phyloP scores from a whole-genome alignment of 768 basidiomycete genomes.

The Jaapia argillacea region DNA sequence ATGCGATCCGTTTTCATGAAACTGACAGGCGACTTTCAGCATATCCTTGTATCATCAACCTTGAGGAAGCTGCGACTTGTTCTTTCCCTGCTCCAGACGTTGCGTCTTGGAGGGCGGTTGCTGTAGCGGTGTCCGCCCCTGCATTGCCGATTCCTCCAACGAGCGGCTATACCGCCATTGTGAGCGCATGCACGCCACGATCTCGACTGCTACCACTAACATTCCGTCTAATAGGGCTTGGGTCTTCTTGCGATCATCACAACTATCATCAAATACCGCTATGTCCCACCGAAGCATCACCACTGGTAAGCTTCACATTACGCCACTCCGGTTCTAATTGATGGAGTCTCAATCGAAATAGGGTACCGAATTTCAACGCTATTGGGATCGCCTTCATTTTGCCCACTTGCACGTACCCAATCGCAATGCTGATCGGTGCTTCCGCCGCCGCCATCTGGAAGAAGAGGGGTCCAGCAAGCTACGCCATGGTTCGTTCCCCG shows the following conservation, averaged over 20 bases:
- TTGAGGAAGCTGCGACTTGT: constrained; percentile 8
- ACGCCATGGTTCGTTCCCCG: no score
- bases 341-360: no score
- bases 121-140: constrained; percentile 9
- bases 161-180: constrained; percentile 10
- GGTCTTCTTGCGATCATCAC: constrained; percentile 7
- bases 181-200: no score
- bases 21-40: constrained; percentile 6
- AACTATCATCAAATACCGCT: constrained; percentile 11
- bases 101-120: constrained; percentile 12
- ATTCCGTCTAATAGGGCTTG: no score
- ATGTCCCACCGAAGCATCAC: constrained; percentile 5
- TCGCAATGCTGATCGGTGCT: constrained; percentile 12
- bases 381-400: constrained; percentile 14
- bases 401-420: constrained; percentile 11
- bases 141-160: constrained; percentile 12
- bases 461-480: not conserved
- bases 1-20: not conserved
- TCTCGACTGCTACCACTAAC: no score
- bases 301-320: no score
- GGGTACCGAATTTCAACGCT: constrained; percentile 15
- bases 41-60: constrained; percentile 14
- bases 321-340: no score
- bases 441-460: constrained; percentile 9
- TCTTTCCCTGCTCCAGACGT: constrained; percentile 14